These are phyloP conservation scores for Oropetium thomaeum DNA, from an alignment of 176 grass and related monocot species.

Conservation along the genomic window DNA sequence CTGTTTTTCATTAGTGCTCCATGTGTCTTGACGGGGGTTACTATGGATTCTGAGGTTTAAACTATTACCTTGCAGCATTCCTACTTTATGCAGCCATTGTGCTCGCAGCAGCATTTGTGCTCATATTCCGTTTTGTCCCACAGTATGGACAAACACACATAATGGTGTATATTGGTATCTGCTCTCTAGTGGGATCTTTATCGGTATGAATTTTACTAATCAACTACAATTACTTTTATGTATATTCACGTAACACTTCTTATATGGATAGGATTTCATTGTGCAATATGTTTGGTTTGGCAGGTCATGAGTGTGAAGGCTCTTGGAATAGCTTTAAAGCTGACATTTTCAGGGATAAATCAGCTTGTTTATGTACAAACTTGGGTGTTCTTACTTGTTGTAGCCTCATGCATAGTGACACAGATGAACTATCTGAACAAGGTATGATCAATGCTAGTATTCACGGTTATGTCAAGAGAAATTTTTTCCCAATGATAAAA, in stretches of 20 bases:
- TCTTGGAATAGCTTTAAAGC: conserved; percentile 91
- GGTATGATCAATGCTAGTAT: conserved; percentile 43
- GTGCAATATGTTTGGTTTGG: conserved; percentile 22
- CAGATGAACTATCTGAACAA: conserved; percentile 99
- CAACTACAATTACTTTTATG: neutral
- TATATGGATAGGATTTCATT: neutral
- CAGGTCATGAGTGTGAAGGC: conserved; percentile 99
- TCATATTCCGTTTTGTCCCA: conserved; percentile 75
- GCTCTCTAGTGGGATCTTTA: conserved; percentile 81
- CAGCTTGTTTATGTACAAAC: conserved; percentile 92
- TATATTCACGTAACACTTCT: conserved; percentile 10
- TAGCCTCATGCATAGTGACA: conserved; percentile 70
- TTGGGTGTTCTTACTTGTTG: conserved; percentile 83
- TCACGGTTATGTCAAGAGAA: neutral
- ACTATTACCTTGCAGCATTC: conserved; percentile 56
- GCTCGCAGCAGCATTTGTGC: conserved; percentile 62
- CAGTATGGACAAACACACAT: conserved; percentile 81
- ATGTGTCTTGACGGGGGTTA: neutral
- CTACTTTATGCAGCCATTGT: conserved; percentile 60
- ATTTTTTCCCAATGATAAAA: neutral
- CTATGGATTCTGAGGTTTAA: conserved; percentile 25
- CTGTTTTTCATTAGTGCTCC: neutral
- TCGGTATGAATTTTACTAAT: conserved; percentile 54
- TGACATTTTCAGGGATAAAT: conserved; percentile 97
- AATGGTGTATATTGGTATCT: conserved; percentile 81